Base-by-base conservation (phyloP, 139 green algal genomes). In the Mychonastes homosphaera region DNA sequence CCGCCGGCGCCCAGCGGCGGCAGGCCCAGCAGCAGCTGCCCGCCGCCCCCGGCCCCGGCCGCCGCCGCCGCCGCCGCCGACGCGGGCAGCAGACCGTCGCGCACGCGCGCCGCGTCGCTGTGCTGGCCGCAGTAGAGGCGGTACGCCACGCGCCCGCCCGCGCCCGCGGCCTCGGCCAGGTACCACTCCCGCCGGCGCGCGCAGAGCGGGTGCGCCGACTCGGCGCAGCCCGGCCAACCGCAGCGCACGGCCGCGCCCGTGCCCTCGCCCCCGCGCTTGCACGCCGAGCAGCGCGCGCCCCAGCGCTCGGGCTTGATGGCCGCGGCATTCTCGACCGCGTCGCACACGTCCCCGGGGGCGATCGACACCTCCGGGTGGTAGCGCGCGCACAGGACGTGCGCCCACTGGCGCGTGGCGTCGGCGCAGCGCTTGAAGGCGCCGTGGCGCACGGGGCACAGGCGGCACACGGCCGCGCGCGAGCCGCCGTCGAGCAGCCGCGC, bases 141-240 rank as follows among this genome's bases (percentile, higher is more conserved):
- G 64, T 84, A 79, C 48, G 71, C 53, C 46, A 56, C 38, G 2
- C 32, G 49, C 2, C 57, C 44, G 16, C 44, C 46, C 23, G 51
- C 15, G 35, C 40, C 24, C 28, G 49, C 1, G 6, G 53, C 59
- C 2, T 53, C 58, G 7, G 62, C 30, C 41, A 91, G 61, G 74
- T 91, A 87, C 48, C 46, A 78, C 60, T 56, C 84, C 9, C 52
- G 62, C 54, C 83, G 80, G 28, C 88, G 77, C 12, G 63, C 83
- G 64, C 88, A 95, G 41, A 94, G 62, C 27, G 84, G 79, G 72
- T 95, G 86, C 64, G 92, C 90, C 30, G 43, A 32, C 18, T 53
- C 50, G 44, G 29, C n/a, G 58, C 72, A 76, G 40, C 69, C 58
- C 6, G 58, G 34, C 26, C 67, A 63, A 28, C 53, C 50, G 62